Conservation (phyloP, 257 asterid species). For the Ophiorrhiza pumila region DNA sequence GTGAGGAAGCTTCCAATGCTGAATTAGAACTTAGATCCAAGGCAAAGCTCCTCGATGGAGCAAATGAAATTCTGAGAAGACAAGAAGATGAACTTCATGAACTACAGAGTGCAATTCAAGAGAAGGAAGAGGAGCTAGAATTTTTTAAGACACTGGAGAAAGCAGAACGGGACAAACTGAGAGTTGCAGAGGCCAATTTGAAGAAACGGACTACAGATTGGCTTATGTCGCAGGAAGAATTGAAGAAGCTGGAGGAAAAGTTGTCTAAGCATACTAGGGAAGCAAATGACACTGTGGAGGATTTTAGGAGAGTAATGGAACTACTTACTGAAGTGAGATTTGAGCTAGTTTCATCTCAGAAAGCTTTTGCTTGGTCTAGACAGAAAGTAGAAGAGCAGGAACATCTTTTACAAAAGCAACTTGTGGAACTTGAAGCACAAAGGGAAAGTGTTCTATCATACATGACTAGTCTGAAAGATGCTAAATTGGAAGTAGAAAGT, state of each 20-base stretch:
- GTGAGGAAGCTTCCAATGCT: constrained; percentile 50
- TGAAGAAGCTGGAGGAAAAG: constrained; percentile 57
- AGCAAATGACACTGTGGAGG: constrained; percentile 54
- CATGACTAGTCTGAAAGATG: constrained; percentile 57
- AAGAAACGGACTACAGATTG: constrained; percentile 76
- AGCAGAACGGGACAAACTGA: constrained; percentile 51
- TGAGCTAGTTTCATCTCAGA: constrained; percentile 68
- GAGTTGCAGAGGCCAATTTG: constrained; percentile 52
- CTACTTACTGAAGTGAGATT: constrained; percentile 69
- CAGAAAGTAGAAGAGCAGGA: constrained; percentile 55
- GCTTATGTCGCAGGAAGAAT: constrained; percentile 62
- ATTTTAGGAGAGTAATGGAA: constrained; percentile 60
- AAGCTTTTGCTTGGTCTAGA: constrained; percentile 54
- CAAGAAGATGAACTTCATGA: constrained; percentile 69
- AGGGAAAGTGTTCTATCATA: constrained; percentile 50
- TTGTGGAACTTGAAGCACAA: constrained; percentile 60
- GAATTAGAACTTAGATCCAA: constrained; percentile 60
- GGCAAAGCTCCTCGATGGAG: constrained; percentile 54
- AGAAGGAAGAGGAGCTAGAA: constrained; percentile 61
- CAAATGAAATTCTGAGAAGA: constrained; percentile 52
- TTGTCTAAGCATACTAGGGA: constrained; percentile 47
- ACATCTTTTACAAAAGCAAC: constrained; percentile 49
- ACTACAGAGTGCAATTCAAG: constrained; percentile 47
- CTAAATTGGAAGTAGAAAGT: constrained; percentile 60
- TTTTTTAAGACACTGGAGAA: constrained; percentile 33